Evolutionary conservation across 2,329 filamentous ascomycete genomes (phyloP).

Genomic region (Claviceps purpurea): DNA sequence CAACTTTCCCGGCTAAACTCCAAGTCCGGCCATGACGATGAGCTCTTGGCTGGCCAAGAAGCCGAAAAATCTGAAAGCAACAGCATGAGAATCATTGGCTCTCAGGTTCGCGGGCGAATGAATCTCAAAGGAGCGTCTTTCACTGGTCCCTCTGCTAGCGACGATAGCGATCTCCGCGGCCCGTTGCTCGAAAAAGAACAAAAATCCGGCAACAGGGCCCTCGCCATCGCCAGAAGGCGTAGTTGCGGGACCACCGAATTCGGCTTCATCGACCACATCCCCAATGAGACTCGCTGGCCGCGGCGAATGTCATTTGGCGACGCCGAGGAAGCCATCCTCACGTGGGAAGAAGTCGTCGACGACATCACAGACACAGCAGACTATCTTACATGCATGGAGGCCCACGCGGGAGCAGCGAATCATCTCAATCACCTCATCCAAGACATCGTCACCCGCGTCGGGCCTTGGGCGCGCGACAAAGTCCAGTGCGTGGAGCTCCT

Average conservation of each 20-base stretch:
- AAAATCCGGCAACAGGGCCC: conserved; percentile 27
- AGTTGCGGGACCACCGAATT: conserved; percentile 31
- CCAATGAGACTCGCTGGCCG: conserved; percentile 51
- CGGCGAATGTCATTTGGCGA: conserved; percentile 63
- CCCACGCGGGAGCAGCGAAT: conserved; percentile 39
- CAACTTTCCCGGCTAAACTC: conserved; percentile 12
- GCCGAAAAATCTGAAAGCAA: conserved; percentile 13
- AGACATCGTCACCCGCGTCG: conserved; percentile 36
- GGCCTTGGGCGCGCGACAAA: conserved; percentile 48
- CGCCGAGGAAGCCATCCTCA: conserved; percentile 60
- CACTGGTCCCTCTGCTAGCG: conserved; percentile 43
- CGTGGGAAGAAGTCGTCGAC: conserved; percentile 45
- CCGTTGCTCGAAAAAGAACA: conserved; percentile 35
- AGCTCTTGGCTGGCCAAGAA: conserved; percentile 11
- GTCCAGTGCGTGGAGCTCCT: conserved; percentile 43
- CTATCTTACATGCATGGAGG: conserved; percentile 16
- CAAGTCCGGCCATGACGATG: conserved; percentile 14
- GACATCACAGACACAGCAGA: conserved; percentile 20
- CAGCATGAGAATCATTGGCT: conserved; percentile 18
- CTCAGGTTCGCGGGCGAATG: conserved; percentile 29
- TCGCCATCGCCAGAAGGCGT: conserved; percentile 47
- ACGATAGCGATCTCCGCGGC: conserved; percentile 45
- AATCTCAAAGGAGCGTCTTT: conserved; percentile 33
- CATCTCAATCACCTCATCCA: conserved; percentile 40
- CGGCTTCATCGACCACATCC: conserved; percentile 14